Base-by-base conservation (phyloP, 2,329 filamentous ascomycete species). In the Spiromastix sp. region DNA sequence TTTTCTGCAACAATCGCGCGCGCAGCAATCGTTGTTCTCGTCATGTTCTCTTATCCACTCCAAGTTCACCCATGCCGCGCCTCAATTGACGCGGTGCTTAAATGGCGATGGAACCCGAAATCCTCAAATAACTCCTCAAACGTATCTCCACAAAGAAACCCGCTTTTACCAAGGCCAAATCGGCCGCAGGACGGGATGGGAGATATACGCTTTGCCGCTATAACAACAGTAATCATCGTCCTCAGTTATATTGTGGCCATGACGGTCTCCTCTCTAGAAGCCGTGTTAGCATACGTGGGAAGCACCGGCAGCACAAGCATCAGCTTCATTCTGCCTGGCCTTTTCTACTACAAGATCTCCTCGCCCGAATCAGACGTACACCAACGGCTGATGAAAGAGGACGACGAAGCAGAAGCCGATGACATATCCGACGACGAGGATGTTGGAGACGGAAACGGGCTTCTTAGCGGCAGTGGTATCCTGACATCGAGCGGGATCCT, bases 281-380 rank as follows among this genome's bases (percentile, higher is more conserved):
- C 84, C 30, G 87, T 98, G 1, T 71, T 98, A 0, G 89, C 91
- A 0, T 98, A 95, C 48, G 91, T 98, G 8, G 91, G 91, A 24
- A 86, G 81, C 48, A 98, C 91, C 0, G 91, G 91, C 35, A 89
- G 81, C 34, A 98, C 91, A 0, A 85, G 85, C 42, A 98, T 98
- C 50, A 93, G 85, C 42, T 98, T 98, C 56, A 96, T 98, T 45
- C 71, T 98, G 0, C 91, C 91, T 0, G 91, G 91, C 0, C 63
- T 98, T 3, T 98, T 98, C 59, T 98, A 96, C 61, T 98, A 96
- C 65, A 96, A 96, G 61, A 96, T 98, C 41, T 93, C 85, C 9
- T 78, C 85, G 16, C 91, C 91, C 0, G 81, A 94, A 37, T 89
- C 84, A 29, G 72, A 79, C 18, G 77, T 89, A 43, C 86, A 95